These are phyloP conservation scores for Tolypocladium tropicale DNA, from an alignment of 2,329 filamentous ascomycete genomes.

Conservation along the genomic window DNA sequence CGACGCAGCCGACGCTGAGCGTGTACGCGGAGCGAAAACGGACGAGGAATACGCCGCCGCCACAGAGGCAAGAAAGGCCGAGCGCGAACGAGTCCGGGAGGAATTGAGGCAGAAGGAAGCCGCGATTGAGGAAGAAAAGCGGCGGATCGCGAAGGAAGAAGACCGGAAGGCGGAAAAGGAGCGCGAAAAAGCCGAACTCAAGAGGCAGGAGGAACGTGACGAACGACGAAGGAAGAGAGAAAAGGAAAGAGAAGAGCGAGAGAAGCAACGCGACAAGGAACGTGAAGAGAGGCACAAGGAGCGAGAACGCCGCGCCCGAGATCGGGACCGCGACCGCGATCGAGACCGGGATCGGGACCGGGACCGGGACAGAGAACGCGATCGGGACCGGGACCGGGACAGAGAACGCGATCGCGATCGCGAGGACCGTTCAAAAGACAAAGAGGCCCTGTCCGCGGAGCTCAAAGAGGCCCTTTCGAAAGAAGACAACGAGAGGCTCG, in stretches of 20 bases:
- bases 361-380: slow-evolving; percentile 18
- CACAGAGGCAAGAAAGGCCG: slow-evolving; percentile 46
- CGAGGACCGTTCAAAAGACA: slow-evolving; percentile 23
- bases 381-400: slow-evolving; percentile 19
- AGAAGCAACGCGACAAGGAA: slow-evolving; percentile 26
- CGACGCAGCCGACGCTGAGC: slow-evolving; percentile 57
- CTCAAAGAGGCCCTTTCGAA: slow-evolving; percentile 45
- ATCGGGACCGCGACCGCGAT: slow-evolving; percentile 19
- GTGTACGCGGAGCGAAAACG: slow-evolving; percentile 55
- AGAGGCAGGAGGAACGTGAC: slow-evolving; percentile 39
- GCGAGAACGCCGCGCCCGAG: slow-evolving; percentile 23
- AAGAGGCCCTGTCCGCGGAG: slow-evolving; percentile 30
- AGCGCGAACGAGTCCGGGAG: slow-evolving; percentile 51
- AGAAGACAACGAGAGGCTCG: slow-evolving; percentile 46
- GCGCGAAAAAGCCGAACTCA: slow-evolving; percentile 37
- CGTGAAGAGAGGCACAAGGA: slow-evolving; percentile 27
- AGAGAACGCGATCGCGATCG: slow-evolving; percentile 18
- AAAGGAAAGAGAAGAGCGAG: slow-evolving; percentile 35
- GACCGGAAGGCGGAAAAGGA: slow-evolving; percentile 39
- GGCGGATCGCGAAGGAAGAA: slow-evolving; percentile 46
- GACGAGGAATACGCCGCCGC: slow-evolving; percentile 65
- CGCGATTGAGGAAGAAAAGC: slow-evolving; percentile 52
- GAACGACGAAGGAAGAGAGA: slow-evolving; percentile 40
- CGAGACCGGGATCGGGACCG: slow-evolving; percentile 17
- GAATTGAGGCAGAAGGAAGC: slow-evolving; percentile 49